Evolutionary conservation across 371 early-diverging fungal species (phyloP).

Genomic region (Dinochytrium kinnereticum): DNA sequence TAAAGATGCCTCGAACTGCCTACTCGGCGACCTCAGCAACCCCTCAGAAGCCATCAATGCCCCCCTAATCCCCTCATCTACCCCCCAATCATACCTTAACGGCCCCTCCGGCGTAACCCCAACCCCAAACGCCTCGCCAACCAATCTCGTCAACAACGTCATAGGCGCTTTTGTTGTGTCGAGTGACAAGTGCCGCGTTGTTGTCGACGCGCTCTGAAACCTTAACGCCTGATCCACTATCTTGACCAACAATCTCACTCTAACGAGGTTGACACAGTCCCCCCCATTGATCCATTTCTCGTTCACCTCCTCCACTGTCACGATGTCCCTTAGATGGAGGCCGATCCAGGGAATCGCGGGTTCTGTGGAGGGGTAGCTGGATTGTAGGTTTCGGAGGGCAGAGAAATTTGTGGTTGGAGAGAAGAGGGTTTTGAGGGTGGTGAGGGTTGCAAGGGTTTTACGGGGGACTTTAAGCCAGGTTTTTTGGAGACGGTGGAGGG

Average conservation of each 20-base stretch:
- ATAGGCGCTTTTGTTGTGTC: too few species aligned
- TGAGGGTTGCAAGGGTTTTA: neutral
- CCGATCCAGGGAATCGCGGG: conserved; percentile 24
- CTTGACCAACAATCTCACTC: conserved; percentile 10
- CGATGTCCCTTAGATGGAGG: conserved; percentile 20
- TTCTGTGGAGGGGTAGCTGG: neutral
- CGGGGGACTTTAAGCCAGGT: conserved; percentile 28
- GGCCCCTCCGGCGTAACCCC: too few species aligned
- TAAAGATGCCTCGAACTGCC: conserved; percentile 27
- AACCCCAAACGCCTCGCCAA: too few species aligned
- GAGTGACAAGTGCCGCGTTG: too few species aligned
- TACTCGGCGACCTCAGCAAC: conserved; percentile 18
- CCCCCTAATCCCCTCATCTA: conserved; percentile 1
- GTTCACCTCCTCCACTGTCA: conserved; percentile 18
- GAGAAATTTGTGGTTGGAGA: conserved; percentile 14
- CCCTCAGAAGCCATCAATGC: conserved; percentile 23
- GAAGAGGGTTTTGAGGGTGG: conserved; percentile 1
- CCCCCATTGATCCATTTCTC: neutral
- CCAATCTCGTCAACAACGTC: too few species aligned
- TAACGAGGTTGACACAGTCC: conserved; percentile 17
- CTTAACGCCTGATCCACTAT: conserved; percentile 19
- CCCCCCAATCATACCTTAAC: neutral
- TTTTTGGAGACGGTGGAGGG: conserved; percentile 17
- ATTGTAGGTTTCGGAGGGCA: neutral
- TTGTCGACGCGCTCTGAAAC: conserved; percentile 13